These are phyloP conservation scores for Jatropha podagrica DNA, from an alignment of 441 rosid genomes.

Conservation along the genomic window DNA sequence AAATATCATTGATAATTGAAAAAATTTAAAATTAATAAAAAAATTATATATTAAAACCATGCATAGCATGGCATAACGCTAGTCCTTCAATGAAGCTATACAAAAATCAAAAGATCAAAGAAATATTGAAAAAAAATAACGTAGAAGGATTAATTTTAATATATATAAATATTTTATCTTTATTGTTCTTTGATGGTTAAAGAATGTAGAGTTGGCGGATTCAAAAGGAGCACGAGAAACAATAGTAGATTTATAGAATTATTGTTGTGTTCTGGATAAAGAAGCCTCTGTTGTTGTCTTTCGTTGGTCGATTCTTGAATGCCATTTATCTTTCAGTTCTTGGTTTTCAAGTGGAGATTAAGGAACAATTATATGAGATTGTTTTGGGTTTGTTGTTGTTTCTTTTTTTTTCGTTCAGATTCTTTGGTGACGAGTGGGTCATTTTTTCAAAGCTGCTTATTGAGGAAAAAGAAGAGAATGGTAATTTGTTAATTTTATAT, in stretches of 20 bases:
- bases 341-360: slow-evolving; percentile 43
- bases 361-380: slow-evolving; percentile 39
- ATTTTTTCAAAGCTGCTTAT: too few species aligned
- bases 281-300: slow-evolving; percentile 40
- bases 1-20: too few species aligned
- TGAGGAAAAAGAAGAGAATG: too few species aligned
- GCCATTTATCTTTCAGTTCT: slow-evolving; percentile 49
- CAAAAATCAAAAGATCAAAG: background rate
- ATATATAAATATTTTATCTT: slow-evolving; percentile 13
- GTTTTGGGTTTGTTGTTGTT: slow-evolving; percentile 38
- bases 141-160: background rate
- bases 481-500: too few species aligned
- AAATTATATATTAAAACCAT: too few species aligned
- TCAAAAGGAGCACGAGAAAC: slow-evolving; percentile 74
- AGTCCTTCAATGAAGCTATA: slow-evolving; percentile 43
- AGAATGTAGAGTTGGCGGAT: slow-evolving; percentile 38
- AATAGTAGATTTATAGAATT: slow-evolving; percentile 39
- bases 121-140: too few species aligned
- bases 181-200: slow-evolving; percentile 24
- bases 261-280: slow-evolving; percentile 36
- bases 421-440: too few species aligned
- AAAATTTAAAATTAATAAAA: too few species aligned
- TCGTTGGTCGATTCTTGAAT: slow-evolving; percentile 36
- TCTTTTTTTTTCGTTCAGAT: slow-evolving; percentile 20
- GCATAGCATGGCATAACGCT: too few species aligned